Base-by-base conservation (phyloP, 2,329 filamentous ascomycete genomes). In the Apiospora malaysiana region DNA sequence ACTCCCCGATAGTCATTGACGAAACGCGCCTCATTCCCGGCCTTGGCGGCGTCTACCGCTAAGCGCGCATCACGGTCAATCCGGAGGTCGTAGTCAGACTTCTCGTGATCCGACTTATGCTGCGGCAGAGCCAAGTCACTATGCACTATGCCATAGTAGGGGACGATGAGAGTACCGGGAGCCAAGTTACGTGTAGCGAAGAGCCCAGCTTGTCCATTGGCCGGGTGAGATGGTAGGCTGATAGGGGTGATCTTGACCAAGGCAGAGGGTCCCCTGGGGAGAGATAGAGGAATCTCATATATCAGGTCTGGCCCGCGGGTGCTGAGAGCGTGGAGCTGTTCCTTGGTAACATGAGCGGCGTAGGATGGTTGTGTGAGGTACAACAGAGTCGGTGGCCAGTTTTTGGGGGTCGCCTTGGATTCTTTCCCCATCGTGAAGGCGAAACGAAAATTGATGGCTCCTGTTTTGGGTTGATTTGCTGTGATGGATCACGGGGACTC, bases 1-100 rank as follows among this genome's bases (percentile, higher is more conserved):
- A 92, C 84, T 4, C 90, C 89, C 8, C 90, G 83, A 75, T 89
- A 92, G 79, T 92, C 90, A 76, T 92, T 92, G 65, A 91, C 85
- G 74, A 91, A 92, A 12, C 90, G 82, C 1, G 87, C 90, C 81
- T 92, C 90, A 75, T 91, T 92, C 14, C 90, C 90, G 69, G 80
- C 80, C 47, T 77, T 78, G 21, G 83, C 85, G 4, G 90, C 90
- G 75, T 92, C 90, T 4, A 92, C 86, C 3, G 89, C 89, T 0
- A 90, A 81, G 21, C 85, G 86, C 0, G 80, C 83, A 25, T 86
- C 88, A 25, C 85, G 82, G 79, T 90, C 88, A 25, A 92, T 81
- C 84, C 88, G 90, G 37, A 92, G 81, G 77, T 92, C 90, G 76
- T 92, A 92, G 80, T 92, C 88, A 8, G 86, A 88, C 18, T 76